phyloP scores from a whole-genome alignment of 257 asterid species.

The Solanum gandarillasii region DNA sequence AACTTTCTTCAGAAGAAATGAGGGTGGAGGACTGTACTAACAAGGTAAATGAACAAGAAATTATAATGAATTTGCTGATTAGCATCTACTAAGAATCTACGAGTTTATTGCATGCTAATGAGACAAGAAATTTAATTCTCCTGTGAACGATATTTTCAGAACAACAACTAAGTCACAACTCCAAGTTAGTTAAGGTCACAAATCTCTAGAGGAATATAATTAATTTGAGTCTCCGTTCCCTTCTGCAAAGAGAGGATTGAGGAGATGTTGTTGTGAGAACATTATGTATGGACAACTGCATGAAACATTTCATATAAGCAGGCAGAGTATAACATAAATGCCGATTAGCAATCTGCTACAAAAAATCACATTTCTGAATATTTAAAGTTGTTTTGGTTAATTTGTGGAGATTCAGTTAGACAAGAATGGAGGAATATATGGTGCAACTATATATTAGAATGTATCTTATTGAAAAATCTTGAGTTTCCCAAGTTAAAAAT shows the following conservation, averaged over 20 bases:
- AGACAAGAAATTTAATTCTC: background rate
- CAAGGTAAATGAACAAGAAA: constrained; percentile 4
- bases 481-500: too few species aligned
- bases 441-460: too few species aligned
- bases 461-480: too few species aligned
- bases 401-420: too few species aligned
- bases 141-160: background rate
- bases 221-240: background rate
- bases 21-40: background rate
- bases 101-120: background rate
- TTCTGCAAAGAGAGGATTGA: background rate
- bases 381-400: too few species aligned
- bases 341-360: background rate
- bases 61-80: constrained; percentile 4
- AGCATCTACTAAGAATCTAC: background rate
- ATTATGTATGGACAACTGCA: background rate
- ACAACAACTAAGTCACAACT: background rate
- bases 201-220: background rate
- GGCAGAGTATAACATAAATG: background rate
- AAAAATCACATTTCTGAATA: background rate
- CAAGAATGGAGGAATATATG: too few species aligned
- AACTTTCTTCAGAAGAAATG: constrained; percentile 6
- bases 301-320: background rate
- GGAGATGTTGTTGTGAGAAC: background rate
- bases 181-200: background rate